phyloP scores from a whole-genome alignment of 2,329 filamentous ascomycete species.

The Paraphoma sp. region DNA sequence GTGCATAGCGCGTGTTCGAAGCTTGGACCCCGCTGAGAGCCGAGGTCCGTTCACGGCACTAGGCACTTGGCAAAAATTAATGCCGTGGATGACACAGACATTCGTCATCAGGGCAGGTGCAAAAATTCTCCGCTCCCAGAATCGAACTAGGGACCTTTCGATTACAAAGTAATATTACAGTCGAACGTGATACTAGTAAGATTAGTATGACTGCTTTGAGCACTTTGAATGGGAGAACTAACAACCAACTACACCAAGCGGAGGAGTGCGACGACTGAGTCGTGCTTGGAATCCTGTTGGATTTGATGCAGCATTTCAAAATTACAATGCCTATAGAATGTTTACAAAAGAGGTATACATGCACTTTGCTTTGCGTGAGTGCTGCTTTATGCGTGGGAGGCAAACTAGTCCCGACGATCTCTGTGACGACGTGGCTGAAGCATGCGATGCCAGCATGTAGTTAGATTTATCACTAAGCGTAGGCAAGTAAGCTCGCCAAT shows the following conservation, averaged over 20 bases:
- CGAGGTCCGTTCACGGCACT: neutral
- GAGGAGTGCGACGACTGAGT: constrained; percentile 21
- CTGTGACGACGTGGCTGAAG: too few relatives aligned
- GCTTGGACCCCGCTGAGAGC: neutral
- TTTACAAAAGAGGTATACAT: neutral
- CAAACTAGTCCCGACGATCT: too few relatives aligned
- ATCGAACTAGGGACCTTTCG: constrained; percentile 43
- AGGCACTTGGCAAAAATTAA: neutral
- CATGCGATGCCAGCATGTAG: too few relatives aligned
- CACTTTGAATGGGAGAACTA: neutral
- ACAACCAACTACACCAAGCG: constrained; percentile 44
- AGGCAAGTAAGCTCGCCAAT: too few relatives aligned
- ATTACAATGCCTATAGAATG: neutral
- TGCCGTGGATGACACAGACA: neutral
- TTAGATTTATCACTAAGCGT: too few relatives aligned
- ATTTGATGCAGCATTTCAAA: neutral
- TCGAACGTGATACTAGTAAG: constrained; percentile 40
- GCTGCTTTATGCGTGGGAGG: too few relatives aligned
- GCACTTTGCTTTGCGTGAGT: too few relatives aligned
- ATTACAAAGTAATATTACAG: constrained; percentile 43
- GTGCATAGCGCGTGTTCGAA: neutral
- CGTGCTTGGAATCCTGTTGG: constrained; percentile 26
- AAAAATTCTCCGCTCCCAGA: constrained; percentile 43
- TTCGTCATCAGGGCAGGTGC: neutral
- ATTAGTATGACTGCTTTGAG: neutral